Base-by-base conservation (phyloP, 2,329 filamentous ascomycete genomes). In the Pseudogymnoascus sp. region DNA sequence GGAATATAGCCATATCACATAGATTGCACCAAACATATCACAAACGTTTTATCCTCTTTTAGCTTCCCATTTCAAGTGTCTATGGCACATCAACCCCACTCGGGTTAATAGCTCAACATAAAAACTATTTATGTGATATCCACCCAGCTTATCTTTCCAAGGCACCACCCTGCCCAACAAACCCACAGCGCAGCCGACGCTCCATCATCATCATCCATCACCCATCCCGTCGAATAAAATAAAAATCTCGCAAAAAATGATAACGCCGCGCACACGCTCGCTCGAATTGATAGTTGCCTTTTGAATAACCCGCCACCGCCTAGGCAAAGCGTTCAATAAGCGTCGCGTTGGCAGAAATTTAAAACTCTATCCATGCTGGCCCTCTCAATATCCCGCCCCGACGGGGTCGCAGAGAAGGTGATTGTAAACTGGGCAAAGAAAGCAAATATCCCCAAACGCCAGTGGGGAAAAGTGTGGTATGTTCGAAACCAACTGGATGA, bases 401-500 rank as follows among this genome's bases (percentile, higher is more conserved):
- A 33, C 10, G 10, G 50, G 10, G 10, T 21, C 50, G 29, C 26
- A 33, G 50, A 56, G 44, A 19, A 19, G 29, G 15, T 15, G 50
- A 33, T 56, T 56, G 50, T 10, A 33, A 33, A 26, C 50, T 56
- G 17, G 15, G 26, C 29, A n/a, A 33, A 33, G n/a, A 56, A 19
- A 56, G 29, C 50, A 19, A 56, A 33, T 56, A 9, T 33, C 50
- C 29, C 50, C 26, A 33, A 56, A 35, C 50, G 29, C 50, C 50
- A 33, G 50, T 56, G 50, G 50, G 29, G 7, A 33, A 33, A 31
- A n/a, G 50, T 56, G 50, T 56, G 50, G 19, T 56, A 56, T 56
- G 50, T 56, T 56, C 50, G 17, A 56, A 56, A 56, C 50, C 50
- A 56, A 56, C 50, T 33, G 17, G 50, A 56, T 56, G 50, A 56